Conservation (phyloP, 805 yeast species). For the Cyberlindnera bimundalis region DNA sequence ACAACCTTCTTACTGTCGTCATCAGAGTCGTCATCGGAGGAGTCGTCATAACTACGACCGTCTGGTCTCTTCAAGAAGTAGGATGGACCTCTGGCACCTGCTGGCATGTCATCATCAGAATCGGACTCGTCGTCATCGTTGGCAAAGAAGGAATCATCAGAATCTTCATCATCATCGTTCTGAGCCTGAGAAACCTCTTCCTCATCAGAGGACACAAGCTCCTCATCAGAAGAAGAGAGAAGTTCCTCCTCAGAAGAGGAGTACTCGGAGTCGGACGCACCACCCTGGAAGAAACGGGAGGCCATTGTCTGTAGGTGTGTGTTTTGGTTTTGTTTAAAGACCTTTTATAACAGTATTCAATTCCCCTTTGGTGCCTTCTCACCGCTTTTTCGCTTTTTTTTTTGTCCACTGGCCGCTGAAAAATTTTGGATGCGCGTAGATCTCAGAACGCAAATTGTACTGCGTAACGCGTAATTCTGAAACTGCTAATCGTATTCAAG, state of each 20-base stretch:
- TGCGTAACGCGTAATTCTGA: slow-evolving; percentile 14
- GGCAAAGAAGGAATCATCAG: slow-evolving; percentile 33
- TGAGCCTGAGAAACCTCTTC: slow-evolving; percentile 27
- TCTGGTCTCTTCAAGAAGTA: slow-evolving; percentile 39
- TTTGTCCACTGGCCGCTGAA: slow-evolving; percentile 11
- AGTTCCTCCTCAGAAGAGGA: slow-evolving; percentile 44
- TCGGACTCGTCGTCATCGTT: slow-evolving; percentile 33
- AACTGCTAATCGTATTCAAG: too few species aligned
- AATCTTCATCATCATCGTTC: slow-evolving; percentile 21
- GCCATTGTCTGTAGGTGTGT: slow-evolving; percentile 52
- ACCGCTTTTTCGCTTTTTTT: slow-evolving; percentile 23
- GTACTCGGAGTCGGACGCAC: slow-evolving; percentile 41
- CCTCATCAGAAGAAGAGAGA: slow-evolving; percentile 29
- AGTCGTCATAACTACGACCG: slow-evolving; percentile 33
- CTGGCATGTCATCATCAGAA: slow-evolving; percentile 42
- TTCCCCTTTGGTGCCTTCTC: not conserved
- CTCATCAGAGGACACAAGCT: slow-evolving; percentile 26
- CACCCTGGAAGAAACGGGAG: slow-evolving; percentile 71
- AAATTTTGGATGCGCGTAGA: slow-evolving; percentile 18
- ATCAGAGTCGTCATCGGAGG: slow-evolving; percentile 48
- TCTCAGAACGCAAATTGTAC: slow-evolving; percentile 3
- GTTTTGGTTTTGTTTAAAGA: not conserved
- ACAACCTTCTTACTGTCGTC: slow-evolving; percentile 80
- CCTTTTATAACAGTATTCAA: not conserved
- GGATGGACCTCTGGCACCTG: slow-evolving; percentile 41